Base-by-base conservation (phyloP, 306 rosid species). In the Crataegus laevigata region DNA sequence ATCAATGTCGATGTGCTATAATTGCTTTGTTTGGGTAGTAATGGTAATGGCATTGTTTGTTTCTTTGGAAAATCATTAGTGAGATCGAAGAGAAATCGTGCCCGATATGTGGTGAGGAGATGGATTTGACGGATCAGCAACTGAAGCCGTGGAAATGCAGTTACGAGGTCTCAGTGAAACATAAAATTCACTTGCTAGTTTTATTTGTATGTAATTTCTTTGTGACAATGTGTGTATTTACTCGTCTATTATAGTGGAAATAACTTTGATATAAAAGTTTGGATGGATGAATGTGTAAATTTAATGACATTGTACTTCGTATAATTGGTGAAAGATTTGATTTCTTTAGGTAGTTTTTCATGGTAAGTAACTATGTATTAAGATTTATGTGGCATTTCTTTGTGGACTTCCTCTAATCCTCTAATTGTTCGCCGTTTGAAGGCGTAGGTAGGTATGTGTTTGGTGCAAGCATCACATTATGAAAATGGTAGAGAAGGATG, bases 381-480 rank as follows among this genome's bases (percentile, higher is more conserved):
- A 6, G 1, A 47, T 19, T 47, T 9, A 17, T 17, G 26, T 43
- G 57, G 42, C 34, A 8, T 7, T 63, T 63, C 40, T 14, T 3
- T 65, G 26, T 65, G 69, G 24, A 17, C 29, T 59, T 71, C 12
- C 30, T 62, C 58, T 34, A 50, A 73, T 72, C 60, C 38, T 36
- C 38, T 78, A 57, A 66, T 74, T 78, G 59, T 72, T 78, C 55
- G 1, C 24, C 29, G 2, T 22, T 55, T 55, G 24, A 40, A 3
- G 42, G 3, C 0, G 51, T 81, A 96, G 96, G 51, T 81, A 96
- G 96, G 86, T 96, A 68, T 96, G 99, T 89, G 98, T 96, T 68
- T 96, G 98, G 98, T 96, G 99, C 77, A 92, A 97, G 98, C 96
- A 96, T 82, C 99, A 96, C 88, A 89, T 96, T 61, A 88, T 92